A percentile compares a stretch with the other conserved stretches of the same genome.
phyloP scores from a whole-genome alignment of 2,329 filamentous ascomycete genomes.

The Botryotinia narcissicola region DNA sequence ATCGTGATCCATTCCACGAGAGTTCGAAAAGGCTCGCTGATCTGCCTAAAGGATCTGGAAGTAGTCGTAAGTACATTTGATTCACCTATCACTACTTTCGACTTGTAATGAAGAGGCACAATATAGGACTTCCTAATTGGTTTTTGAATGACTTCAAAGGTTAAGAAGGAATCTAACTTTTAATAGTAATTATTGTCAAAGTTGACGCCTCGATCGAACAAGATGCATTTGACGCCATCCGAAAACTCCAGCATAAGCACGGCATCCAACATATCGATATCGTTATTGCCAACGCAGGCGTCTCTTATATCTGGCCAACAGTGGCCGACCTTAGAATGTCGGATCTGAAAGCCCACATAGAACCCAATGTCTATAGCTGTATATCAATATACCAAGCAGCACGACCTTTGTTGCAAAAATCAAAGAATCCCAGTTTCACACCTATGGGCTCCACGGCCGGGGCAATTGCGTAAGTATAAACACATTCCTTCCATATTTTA shows the following conservation, averaged over 20 bases:
- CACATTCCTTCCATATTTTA: constrained; percentile 19
- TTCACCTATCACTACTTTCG: neutral
- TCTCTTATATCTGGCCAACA: neutral
- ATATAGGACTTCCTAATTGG: neutral
- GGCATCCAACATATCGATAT: neutral
- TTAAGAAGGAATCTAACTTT: neutral
- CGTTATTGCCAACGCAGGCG: neutral
- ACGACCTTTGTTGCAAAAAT: constrained; percentile 11
- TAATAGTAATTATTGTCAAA: neutral
- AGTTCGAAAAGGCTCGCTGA: constrained; percentile 33
- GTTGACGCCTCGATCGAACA: neutral
- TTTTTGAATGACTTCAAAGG: neutral
- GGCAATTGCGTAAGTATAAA: neutral
- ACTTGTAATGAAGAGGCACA: neutral
- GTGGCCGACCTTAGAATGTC: neutral
- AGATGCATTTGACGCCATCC: neutral
- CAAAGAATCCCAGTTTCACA: neutral
- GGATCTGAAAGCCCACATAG: neutral
- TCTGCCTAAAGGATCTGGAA: constrained; percentile 22
- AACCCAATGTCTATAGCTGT: constrained; percentile 26
- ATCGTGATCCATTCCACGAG: constrained; percentile 37
- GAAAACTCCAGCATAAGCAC: neutral
- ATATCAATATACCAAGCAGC: constrained; percentile 39
- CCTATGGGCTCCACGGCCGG: neutral
- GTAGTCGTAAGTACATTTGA: neutral